Conservation (phyloP, 2,329 filamentous ascomycete species). For the Apiospora aurea region DNA sequence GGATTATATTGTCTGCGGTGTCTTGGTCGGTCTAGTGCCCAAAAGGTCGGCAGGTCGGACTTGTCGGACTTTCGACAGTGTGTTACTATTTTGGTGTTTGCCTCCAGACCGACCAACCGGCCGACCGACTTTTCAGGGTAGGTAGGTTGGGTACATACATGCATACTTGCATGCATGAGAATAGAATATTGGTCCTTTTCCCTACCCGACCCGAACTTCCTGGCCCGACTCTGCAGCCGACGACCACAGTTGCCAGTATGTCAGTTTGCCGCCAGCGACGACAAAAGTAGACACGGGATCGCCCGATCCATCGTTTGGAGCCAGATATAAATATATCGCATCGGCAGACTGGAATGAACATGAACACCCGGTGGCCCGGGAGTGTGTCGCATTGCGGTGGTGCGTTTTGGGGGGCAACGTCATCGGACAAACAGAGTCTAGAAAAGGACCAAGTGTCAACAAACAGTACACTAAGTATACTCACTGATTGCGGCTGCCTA, state of each 20-base stretch:
- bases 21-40: not conserved
- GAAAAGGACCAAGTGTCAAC: not conserved
- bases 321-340: constrained; percentile 6
- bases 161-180: not conserved
- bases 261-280: not conserved
- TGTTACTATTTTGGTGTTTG: constrained; percentile 14
- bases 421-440: not conserved
- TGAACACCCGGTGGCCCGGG: not conserved
- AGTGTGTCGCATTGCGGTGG: not conserved
- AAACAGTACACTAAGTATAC: not conserved
- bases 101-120: not conserved
- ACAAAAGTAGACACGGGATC: constrained; percentile 18
- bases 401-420: not conserved
- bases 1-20: not conserved
- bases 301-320: constrained; percentile 14
- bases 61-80: not conserved
- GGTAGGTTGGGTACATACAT: not conserved
- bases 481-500: not conserved
- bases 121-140: not conserved
- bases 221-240: constrained; percentile 5
- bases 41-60: not conserved
- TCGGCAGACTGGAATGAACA: not conserved
- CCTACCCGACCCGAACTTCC: not conserved
- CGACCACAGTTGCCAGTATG: not conserved
- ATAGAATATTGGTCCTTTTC: not conserved